phyloP scores from a whole-genome alignment of 2,329 filamentous ascomycete genomes.

The Aureobasidium pullulans region DNA sequence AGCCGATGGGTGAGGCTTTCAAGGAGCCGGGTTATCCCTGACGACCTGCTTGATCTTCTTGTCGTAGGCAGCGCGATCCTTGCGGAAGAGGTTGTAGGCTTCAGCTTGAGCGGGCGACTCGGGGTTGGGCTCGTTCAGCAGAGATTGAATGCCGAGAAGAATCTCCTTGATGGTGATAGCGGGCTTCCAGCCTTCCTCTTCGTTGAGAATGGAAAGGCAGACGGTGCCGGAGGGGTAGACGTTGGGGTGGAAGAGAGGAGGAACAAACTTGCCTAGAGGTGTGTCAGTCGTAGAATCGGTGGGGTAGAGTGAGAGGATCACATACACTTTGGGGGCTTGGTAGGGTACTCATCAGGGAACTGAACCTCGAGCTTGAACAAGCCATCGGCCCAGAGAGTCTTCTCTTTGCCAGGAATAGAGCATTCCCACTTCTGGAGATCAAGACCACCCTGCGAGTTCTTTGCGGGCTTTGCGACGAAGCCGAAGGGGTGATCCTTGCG shows the following conservation, averaged over 20 bases:
- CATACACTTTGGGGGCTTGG: constrained; percentile 97
- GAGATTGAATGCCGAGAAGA: constrained; percentile 86
- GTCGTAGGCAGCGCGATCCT: constrained; percentile 80
- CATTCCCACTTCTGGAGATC: constrained; percentile 97
- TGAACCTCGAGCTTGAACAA: constrained; percentile 88
- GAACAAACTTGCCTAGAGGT: constrained; percentile 78
- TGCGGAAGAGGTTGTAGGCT: constrained; percentile 94
- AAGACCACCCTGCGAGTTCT: constrained; percentile 70
- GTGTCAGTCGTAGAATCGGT: not conserved
- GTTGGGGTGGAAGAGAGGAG: constrained; percentile 95
- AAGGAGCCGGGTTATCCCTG: constrained; percentile 77
- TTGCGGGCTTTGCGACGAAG: constrained; percentile 85
- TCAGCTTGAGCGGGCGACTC: constrained; percentile 96
- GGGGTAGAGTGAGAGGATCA: constrained; percentile 17
- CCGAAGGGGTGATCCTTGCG: constrained; percentile 94
- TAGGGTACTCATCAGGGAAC: constrained; percentile 97
- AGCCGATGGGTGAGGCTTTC: constrained; percentile 16
- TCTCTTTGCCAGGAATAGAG: constrained; percentile 89
- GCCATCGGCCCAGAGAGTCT: constrained; percentile 97
- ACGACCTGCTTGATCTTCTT: constrained; percentile 80
- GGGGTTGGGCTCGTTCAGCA: constrained; percentile 93
- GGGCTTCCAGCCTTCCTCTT: constrained; percentile 97
- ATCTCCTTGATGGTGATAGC: constrained; percentile 99
- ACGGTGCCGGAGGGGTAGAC: constrained; percentile 98
- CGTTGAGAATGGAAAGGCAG: constrained; percentile 93